Conservation (phyloP, 2,329 filamentous ascomycete species). For the Catunica adiposa region DNA sequence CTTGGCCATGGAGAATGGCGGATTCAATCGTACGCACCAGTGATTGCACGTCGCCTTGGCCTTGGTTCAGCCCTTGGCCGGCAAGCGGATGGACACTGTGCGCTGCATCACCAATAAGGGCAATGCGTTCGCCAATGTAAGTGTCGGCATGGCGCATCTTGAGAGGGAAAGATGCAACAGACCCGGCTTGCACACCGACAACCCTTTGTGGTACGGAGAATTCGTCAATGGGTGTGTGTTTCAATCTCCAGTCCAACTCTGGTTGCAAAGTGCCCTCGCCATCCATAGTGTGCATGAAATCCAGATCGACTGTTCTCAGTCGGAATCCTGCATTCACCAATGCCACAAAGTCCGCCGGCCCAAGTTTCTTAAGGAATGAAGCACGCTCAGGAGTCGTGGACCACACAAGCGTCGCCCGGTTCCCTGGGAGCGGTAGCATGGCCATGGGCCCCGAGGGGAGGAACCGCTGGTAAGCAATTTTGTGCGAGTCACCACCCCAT, state of each 20-base stretch:
- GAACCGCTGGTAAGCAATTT: constrained; percentile 88
- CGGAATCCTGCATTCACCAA: constrained; percentile 92
- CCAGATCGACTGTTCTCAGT: constrained; percentile 59
- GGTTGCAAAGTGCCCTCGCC: constrained; percentile 38
- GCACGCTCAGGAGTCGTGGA: constrained; percentile 75
- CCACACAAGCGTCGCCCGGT: constrained; percentile 79
- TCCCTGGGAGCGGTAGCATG: constrained; percentile 74
- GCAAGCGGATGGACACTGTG: constrained; percentile 91
- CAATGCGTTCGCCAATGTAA: constrained; percentile 79
- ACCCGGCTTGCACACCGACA: constrained; percentile 57
- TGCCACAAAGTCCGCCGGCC: constrained; percentile 56
- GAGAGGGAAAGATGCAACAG: constrained; percentile 77
- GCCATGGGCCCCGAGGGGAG: constrained; percentile 83
- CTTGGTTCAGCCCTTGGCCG: constrained; percentile 87
- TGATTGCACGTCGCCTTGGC: constrained; percentile 72
- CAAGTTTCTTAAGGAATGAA: constrained; percentile 58
- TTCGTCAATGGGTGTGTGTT: constrained; percentile 45
- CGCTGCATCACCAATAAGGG: constrained; percentile 83
- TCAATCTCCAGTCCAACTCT: constrained; percentile 71
- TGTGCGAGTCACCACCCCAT: constrained; percentile 36
- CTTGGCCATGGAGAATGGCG: constrained; percentile 68
- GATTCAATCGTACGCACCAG: constrained; percentile 59
- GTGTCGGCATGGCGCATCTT: constrained; percentile 86
- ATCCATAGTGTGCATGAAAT: constrained; percentile 58
- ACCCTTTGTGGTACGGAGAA: constrained; percentile 48